A percentile compares a stretch with the other conserved stretches of the same genome.
These are phyloP conservation scores for Tulasnella sp. DNA, from an alignment of 768 basidiomycete genomes.

Conservation along the genomic window DNA sequence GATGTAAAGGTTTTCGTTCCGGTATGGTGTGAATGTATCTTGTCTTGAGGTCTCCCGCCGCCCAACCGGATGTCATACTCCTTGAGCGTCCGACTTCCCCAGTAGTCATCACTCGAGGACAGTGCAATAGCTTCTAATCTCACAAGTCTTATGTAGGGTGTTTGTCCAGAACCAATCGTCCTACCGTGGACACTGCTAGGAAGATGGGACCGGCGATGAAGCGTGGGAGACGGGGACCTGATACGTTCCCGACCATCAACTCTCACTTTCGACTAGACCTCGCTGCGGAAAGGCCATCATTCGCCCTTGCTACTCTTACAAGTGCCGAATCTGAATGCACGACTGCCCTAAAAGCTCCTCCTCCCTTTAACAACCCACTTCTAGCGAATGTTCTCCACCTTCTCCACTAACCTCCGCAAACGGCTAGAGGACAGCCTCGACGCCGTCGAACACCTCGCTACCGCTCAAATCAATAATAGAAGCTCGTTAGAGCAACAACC, in stretches of 20 bases:
- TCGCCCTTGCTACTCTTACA: neutral
- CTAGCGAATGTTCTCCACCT: constrained; percentile 64
- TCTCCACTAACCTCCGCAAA: constrained; percentile 42
- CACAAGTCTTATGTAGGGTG: too few species aligned
- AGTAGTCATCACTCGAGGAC: too few species aligned
- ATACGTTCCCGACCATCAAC: neutral
- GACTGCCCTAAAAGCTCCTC: too few species aligned
- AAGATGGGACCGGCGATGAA: neutral
- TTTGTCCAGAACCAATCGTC: neutral
- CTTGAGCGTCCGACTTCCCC: too few species aligned
- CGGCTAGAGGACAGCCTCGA: constrained; percentile 36
- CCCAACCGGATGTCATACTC: too few species aligned
- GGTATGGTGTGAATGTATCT: neutral
- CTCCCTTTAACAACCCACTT: neutral
- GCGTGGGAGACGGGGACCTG: constrained; percentile 7
- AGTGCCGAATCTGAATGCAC: neutral
- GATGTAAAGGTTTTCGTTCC: too few species aligned
- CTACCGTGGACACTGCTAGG: neutral
- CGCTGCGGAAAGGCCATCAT: neutral
- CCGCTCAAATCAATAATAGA: constrained; percentile 42
- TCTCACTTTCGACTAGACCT: neutral
- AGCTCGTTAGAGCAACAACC: constrained; percentile 33
- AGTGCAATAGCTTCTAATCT: too few species aligned
- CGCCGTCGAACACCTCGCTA: constrained; percentile 66
- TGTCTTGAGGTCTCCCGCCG: neutral